Percentiles rank a stretch among this genome's conserved stretches.
Evolutionary conservation across 805 yeast species (phyloP).

Genomic region (Jamesozyma hellenica): DNA sequence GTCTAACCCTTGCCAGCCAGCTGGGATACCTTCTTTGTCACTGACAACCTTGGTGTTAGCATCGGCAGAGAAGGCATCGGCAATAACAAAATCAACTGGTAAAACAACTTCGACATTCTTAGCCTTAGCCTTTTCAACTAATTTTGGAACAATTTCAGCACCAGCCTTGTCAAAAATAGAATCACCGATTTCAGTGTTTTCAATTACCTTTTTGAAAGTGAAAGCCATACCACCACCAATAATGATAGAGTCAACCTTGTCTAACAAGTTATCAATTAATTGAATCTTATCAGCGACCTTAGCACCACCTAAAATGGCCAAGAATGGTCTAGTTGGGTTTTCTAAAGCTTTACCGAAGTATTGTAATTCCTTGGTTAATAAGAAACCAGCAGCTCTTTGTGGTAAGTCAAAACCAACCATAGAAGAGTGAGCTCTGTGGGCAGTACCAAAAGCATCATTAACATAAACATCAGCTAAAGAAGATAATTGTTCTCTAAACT

Average conservation of each 20-base stretch:
- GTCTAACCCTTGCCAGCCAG: slow-evolving; percentile 93
- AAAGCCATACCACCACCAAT: slow-evolving; percentile 99
- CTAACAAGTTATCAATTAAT: slow-evolving; percentile 91
- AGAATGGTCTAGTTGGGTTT: slow-evolving; percentile 94
- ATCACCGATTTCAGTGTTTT: slow-evolving; percentile 79
- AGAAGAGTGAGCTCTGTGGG: slow-evolving; percentile 99
- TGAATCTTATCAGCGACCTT: slow-evolving; percentile 98
- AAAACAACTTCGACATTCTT: slow-evolving; percentile 87
- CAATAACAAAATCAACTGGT: slow-evolving; percentile 95
- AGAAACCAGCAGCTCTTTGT: slow-evolving; percentile 96
- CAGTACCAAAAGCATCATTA: slow-evolving; percentile 97
- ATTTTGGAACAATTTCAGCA: slow-evolving; percentile 85
- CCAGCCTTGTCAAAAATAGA: slow-evolving; percentile 92
- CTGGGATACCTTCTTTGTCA: slow-evolving; percentile 88
- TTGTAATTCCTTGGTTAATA: slow-evolving; percentile 91
- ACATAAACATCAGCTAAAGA: slow-evolving; percentile 92
- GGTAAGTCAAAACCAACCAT: slow-evolving; percentile 95
- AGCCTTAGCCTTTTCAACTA: slow-evolving; percentile 92
- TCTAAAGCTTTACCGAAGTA: slow-evolving; percentile 97
- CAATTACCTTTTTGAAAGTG: slow-evolving; percentile 92
- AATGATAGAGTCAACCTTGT: slow-evolving; percentile 89
- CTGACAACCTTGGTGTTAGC: slow-evolving; percentile 81
- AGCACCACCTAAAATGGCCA: slow-evolving; percentile 99
- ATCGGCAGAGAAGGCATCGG: slow-evolving; percentile 87
- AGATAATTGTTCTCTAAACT: slow-evolving; percentile 82